These are phyloP conservation scores for Pulicaria dysenterica DNA, from an alignment of 129 eudicot species.

Conservation along the genomic window DNA sequence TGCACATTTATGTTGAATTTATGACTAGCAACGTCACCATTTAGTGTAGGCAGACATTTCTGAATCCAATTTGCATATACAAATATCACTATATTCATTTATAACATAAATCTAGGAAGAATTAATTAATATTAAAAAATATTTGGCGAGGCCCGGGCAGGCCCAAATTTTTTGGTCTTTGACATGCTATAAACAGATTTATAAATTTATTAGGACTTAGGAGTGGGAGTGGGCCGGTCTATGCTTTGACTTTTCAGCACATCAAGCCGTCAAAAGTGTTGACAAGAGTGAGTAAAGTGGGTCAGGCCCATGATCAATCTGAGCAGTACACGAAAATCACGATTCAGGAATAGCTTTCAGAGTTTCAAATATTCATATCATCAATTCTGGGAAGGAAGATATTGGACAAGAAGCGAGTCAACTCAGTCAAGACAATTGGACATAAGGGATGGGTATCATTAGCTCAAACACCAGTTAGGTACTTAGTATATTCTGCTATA, in stretches of 20 bases:
- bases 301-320: neutral
- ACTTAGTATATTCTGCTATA: neutral
- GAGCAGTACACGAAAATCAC: neutral
- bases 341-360: neutral
- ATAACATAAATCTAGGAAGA: neutral
- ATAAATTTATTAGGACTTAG: no score
- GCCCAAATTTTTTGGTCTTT: conserved; percentile 5
- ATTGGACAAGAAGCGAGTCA: conserved; percentile 3
- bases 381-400: neutral
- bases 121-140: neutral
- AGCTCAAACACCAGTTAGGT: conserved; percentile 1
- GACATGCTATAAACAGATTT: neutral
- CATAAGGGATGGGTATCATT: neutral
- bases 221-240: neutral
- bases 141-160: neutral
- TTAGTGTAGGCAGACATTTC: neutral
- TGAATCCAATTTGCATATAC: neutral
- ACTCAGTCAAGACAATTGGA: conserved; percentile 10
- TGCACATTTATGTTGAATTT: neutral
- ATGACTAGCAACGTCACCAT: neutral
- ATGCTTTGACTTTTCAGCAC: neutral
- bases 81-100: conserved; percentile 1
- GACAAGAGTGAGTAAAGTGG: conserved; percentile 13
- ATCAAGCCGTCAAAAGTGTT: neutral
- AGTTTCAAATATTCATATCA: neutral